Percentiles rank a stretch among this genome's conserved stretches.
These are phyloP conservation scores for Hyphopichia pseudoburtonii DNA, from an alignment of 1,139 yeast species.

Conservation along the genomic window DNA sequence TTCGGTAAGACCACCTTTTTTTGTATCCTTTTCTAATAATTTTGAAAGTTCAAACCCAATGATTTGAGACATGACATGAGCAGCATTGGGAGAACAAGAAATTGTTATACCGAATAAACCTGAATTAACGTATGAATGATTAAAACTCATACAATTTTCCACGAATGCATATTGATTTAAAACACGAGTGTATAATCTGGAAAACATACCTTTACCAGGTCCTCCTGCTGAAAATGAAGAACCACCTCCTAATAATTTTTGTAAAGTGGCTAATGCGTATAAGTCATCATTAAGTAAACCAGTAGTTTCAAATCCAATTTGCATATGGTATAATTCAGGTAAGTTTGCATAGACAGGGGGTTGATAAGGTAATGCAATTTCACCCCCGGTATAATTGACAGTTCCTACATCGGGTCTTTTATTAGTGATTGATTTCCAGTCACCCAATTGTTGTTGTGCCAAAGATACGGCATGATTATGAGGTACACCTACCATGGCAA, in stretches of 20 bases:
- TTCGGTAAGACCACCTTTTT: conserved; percentile 60
- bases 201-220: conserved; percentile 99
- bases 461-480: conserved; percentile 68
- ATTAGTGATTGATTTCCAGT: conserved; percentile 42
- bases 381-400: conserved; percentile 79
- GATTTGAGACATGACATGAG: conserved; percentile 78
- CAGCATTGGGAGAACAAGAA: conserved; percentile 83
- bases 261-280: conserved; percentile 87
- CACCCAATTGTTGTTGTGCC: conserved; percentile 64
- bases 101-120: conserved; percentile 91
- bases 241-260: conserved; percentile 94
- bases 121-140: conserved; percentile 86
- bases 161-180: conserved; percentile 89
- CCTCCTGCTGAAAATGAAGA: conserved; percentile 99
- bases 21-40: conserved; percentile 54
- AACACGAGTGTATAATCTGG: conserved; percentile 87
- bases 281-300: conserved; percentile 84
- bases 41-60: conserved; percentile 73
- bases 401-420: conserved; percentile 38
- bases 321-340: conserved; percentile 84
- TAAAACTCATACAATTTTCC: conserved; percentile 85
- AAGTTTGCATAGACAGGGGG: conserved; percentile 68
- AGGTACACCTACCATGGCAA: conserved; percentile 86
- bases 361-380: conserved; percentile 61
- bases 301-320: conserved; percentile 85